Conservation (phyloP, 257 asterid genomes). For the Forsythia suspensa region DNA sequence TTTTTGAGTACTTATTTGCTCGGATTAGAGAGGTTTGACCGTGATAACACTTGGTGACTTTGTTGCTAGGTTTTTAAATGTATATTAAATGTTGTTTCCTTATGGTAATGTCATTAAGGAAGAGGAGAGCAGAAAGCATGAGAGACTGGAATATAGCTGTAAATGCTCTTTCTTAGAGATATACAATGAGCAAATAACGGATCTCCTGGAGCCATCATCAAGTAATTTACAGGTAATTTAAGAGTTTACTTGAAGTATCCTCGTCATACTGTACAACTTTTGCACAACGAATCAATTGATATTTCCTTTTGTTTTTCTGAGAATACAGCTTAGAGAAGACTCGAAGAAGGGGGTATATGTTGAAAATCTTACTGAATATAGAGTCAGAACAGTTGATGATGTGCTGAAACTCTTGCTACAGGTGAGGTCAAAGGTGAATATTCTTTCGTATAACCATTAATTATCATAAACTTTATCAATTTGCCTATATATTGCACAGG, state of each 20-base stretch:
- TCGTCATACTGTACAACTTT: not conserved
- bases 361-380: slow-evolving; percentile 73
- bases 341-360: slow-evolving; percentile 80
- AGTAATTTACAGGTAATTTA: slow-evolving; percentile 69
- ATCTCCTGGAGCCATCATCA: slow-evolving; percentile 88
- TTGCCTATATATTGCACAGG: slow-evolving; percentile 47
- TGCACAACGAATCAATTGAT: slow-evolving; percentile 2
- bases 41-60: not conserved
- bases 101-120: slow-evolving; percentile 47
- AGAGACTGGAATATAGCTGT: slow-evolving; percentile 75
- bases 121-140: slow-evolving; percentile 63
- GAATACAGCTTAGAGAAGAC: slow-evolving; percentile 78
- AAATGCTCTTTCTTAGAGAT: slow-evolving; percentile 89
- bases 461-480: slow-evolving; percentile 21
- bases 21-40: slow-evolving; percentile 66
- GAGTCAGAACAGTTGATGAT: slow-evolving; percentile 65
- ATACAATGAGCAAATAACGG: slow-evolving; percentile 88
- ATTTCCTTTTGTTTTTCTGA: not conserved
- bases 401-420: slow-evolving; percentile 64
- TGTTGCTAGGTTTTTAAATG: not conserved
- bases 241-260: slow-evolving; percentile 16
- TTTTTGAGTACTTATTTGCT: slow-evolving; percentile 67
- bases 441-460: slow-evolving; percentile 11
- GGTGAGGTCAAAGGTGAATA: slow-evolving; percentile 50
- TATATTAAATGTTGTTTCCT: slow-evolving; percentile 16